Evolutionary conservation across 148 eudicot genomes (phyloP), one percentile per base, ranked within the genome.

Genomic region (Dysphania ambrosioides): DNA sequence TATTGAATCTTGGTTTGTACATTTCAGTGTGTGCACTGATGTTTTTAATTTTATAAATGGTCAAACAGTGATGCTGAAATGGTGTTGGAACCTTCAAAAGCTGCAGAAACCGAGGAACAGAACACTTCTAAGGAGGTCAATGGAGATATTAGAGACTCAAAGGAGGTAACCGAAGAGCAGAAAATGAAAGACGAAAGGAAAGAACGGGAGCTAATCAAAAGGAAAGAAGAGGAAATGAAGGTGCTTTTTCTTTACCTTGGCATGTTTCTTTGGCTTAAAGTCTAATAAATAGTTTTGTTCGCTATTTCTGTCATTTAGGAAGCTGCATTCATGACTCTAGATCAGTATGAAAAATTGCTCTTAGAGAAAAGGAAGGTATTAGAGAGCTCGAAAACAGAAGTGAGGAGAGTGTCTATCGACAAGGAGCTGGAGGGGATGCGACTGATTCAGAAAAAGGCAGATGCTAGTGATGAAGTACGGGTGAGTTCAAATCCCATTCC

Each of bases 381-480:
- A n/a, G n/a, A n/a, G n/a, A n/a, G n/a, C n/a, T n/a, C n/a, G n/a
- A n/a, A n/a, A n/a, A n/a, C n/a, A 1, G 76, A 78, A 75, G 76
- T 62, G 41, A 73, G 82, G 74, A 78, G 65, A 70, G 86, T 84
- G 51, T 56, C 74, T 42, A 36, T 70, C 27, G 87, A 84, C 61
- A 81, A 79, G 68, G 87, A 81, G 12, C 75, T 87, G n/a, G 83
- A 87, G 80, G 79, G 70, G 0, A 87, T 84, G 90, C 75, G 53
- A 35, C 72, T 84, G 49, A 42, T 82, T n/a, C 66, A 53, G 75
- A 86, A 74, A 68, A 82, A 84, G 73, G 69, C n/a, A 42, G 83
- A 78, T 49, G 80, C 59, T 49, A 27, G 6, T 23, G 36, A 40
- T 51, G 69, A 59, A 36, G 32, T 64, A 70, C 73, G 8, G 73